phyloP scores from a whole-genome alignment of 345 rosid species.

The Mangifera indica region DNA sequence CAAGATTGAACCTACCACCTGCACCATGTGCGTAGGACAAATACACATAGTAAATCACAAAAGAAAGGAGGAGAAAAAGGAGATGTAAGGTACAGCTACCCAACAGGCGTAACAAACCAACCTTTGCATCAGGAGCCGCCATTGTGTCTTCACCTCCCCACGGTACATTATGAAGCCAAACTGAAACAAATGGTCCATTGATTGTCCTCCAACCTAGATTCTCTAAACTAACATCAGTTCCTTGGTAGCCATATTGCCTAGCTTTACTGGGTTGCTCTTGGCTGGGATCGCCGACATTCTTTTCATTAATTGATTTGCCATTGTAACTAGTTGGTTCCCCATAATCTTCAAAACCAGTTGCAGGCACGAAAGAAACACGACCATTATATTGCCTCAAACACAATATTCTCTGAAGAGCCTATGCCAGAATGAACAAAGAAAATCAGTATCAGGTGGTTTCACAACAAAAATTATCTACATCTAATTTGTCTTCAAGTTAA shows the following conservation, averaged over 20 bases:
- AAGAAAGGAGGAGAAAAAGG: neutral
- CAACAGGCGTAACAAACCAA: conserved; percentile 30
- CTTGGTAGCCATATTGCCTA: conserved; percentile 47
- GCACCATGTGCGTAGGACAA: neutral
- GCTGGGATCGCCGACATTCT: neutral
- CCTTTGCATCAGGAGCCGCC: conserved; percentile 98
- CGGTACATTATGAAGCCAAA: conserved; percentile 98
- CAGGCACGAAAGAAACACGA: conserved; percentile 75
- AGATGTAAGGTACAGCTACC: neutral
- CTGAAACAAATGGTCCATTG: conserved; percentile 81
- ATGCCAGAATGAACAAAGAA: conserved; percentile 10
- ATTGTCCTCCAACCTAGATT: conserved; percentile 74
- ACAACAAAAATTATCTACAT: neutral
- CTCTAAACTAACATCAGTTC: conserved; percentile 53
- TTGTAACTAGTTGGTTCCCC: conserved; percentile 59
- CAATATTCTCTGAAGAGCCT: conserved; percentile 76
- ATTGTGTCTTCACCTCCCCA: conserved; percentile 79
- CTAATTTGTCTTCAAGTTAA: neutral
- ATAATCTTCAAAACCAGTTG: conserved; percentile 78
- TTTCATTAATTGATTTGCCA: neutral
- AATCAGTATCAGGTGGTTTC: neutral
- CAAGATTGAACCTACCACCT: neutral
- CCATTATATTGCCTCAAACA: conserved; percentile 71
- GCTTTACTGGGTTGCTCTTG: conserved; percentile 31
- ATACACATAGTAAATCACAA: neutral